Base-by-base conservation (phyloP, 495 filamentous ascomycete species). In the Alectoria sarmentosa region DNA sequence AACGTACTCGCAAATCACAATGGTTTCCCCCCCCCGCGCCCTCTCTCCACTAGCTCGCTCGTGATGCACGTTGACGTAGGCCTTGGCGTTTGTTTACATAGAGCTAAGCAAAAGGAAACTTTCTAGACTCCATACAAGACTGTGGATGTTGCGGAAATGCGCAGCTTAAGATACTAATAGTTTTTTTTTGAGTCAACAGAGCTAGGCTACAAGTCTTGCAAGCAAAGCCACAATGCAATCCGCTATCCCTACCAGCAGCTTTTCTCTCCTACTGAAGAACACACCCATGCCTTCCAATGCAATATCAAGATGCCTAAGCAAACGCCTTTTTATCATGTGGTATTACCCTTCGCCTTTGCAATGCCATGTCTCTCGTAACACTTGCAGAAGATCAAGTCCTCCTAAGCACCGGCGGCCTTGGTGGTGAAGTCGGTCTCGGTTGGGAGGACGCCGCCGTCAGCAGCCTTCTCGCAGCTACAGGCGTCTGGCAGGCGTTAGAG, bases 351-450 rank as follows among this genome's bases (percentile, higher is more conserved):
- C 38, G 52, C 61, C 61, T n/a, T 44, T 39, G 49, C 49, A 42
- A 63, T 63, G 49, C 61, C 52, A 63, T 42, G 41, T 42, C 30
- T 8, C 10, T 10, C 49, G 21, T 23, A 26, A 5, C 19, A 7
- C 30, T 7, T 1, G 28, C 34, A 13, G 26, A 17, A 41, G 32
- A 21, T 8, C 37, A 3, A 26, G 26, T 7, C 23, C 21, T 26
- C 34, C 23, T 44, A 69, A n/a, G 67, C 67, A 13, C 60, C 65
- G 5, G 61, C 62, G 38, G 61, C 54, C 76, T 83, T 83, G 65
- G 87, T 89, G 44, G 90, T 96, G 75, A 93, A 94, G 71, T 96
- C 90, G 56, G 79, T 87, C 83, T 96, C 91, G 69, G 83, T 78
- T 26, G 80, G 79, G 3, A 84, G 75, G 61, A 80, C 64, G 42